phyloP scores from a whole-genome alignment of 2,329 filamentous ascomycete species.

The Penicillium sclerotigenum region DNA sequence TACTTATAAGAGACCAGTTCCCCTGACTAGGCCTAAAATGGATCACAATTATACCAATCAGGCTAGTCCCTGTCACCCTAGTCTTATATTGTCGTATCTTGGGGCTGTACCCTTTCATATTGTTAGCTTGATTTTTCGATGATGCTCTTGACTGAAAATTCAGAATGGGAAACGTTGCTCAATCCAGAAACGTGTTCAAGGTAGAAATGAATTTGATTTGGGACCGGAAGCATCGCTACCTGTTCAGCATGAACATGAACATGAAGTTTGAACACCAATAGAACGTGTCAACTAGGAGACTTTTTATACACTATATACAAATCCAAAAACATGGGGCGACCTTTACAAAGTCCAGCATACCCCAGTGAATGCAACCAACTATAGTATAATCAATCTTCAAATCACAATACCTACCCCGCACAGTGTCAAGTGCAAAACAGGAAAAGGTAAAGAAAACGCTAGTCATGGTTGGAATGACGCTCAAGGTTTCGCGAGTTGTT shows the following conservation, averaged over 20 bases:
- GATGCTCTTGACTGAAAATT: not conserved
- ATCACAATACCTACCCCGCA: not conserved
- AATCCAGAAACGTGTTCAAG: too few relatives aligned
- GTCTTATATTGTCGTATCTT: not conserved
- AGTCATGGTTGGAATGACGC: not conserved
- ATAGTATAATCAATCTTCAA: not conserved
- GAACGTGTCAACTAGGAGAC: not conserved
- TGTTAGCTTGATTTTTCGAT: not conserved
- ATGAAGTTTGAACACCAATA: not conserved
- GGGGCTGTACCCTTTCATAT: not conserved
- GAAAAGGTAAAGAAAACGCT: not conserved
- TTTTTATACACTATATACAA: constrained; percentile 4
- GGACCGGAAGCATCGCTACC: not conserved
- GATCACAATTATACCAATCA: not conserved
- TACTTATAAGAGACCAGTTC: not conserved
- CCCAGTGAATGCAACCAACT: not conserved
- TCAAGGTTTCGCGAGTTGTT: constrained; percentile 44
- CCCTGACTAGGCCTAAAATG: constrained; percentile 1
- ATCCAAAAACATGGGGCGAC: not conserved
- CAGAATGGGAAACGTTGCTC: not conserved
- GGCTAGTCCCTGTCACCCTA: not conserved
- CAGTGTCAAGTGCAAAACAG: not conserved
- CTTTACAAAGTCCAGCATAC: not conserved
- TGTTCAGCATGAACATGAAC: not conserved
- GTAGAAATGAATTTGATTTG: not conserved